Evolutionary conservation across 2,329 filamentous ascomycete genomes (phyloP).

Genomic region (Neoarthrinium moseri): DNA sequence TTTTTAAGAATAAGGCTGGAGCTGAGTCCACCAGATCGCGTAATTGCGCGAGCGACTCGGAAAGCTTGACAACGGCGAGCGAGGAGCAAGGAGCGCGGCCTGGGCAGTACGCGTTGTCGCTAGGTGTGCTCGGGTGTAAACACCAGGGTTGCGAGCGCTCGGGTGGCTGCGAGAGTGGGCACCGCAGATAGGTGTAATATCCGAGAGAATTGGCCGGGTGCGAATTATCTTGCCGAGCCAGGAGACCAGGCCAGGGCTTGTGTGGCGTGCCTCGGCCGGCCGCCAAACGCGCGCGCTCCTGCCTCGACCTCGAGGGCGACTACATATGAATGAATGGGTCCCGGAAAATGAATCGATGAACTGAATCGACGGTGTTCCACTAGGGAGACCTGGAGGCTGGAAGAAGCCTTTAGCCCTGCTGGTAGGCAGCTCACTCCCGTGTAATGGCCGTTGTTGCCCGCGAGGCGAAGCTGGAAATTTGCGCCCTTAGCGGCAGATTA

Average conservation of each 20-base stretch:
- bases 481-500: background rate
- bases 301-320: background rate
- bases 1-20: constrained; percentile 1
- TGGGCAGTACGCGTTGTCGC: constrained; percentile 8
- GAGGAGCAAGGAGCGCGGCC: constrained; percentile 5
- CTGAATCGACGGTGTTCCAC: background rate
- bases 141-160: constrained; percentile 6
- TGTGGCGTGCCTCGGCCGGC: too few species aligned
- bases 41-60: background rate
- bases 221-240: background rate
- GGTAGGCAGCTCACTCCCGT: background rate
- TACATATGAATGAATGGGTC: too few species aligned
- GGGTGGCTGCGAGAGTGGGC: constrained; percentile 8
- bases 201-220: constrained; percentile 7
- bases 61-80: constrained; percentile 3
- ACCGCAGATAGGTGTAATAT: constrained; percentile 8
- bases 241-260: too few species aligned
- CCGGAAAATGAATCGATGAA: background rate
- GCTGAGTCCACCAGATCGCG: constrained; percentile 2
- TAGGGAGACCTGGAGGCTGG: constrained; percentile 1
- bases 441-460: background rate
- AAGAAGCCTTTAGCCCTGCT: too few species aligned
- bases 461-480: background rate
- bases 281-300: too few species aligned
- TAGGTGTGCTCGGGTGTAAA: constrained; percentile 1